Percentiles rank a stretch among this genome's conserved stretches.
Conservation (phyloP, 805 yeast genomes). For the Lipomyces lipofer region DNA sequence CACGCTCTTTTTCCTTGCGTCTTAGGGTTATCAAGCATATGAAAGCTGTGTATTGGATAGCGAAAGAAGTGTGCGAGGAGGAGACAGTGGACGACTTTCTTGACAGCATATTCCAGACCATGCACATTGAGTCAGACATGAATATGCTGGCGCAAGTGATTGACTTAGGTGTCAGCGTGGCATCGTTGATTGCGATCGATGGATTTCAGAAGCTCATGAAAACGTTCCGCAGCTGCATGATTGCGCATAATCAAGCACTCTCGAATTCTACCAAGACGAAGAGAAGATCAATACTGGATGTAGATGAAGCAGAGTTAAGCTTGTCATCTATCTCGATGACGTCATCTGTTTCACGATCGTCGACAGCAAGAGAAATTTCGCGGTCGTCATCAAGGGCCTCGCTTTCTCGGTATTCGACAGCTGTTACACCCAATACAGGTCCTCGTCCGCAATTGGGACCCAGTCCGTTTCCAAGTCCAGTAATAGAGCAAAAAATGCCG, state of each 20-base stretch:
- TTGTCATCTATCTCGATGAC: not conserved
- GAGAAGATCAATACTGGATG: not conserved
- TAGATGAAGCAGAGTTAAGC: not conserved
- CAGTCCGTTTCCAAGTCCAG: no score
- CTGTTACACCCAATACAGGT: not conserved
- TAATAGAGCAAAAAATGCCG: no score
- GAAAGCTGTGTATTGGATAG: conserved; percentile 43
- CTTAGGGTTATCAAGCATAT: conserved; percentile 37
- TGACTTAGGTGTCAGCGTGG: conserved; percentile 35
- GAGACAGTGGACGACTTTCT: conserved; percentile 41
- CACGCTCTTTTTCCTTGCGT: conserved; percentile 33
- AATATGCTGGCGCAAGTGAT: conserved; percentile 39
- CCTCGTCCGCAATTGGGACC: no score
- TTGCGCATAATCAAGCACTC: conserved; percentile 32
- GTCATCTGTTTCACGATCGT: not conserved
- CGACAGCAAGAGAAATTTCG: not conserved
- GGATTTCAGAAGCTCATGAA: conserved; percentile 13
- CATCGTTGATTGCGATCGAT: conserved; percentile 15
- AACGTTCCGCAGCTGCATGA: conserved; percentile 33
- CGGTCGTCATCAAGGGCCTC: not conserved
- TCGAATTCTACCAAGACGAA: not conserved
- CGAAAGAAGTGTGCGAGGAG: conserved; percentile 39
- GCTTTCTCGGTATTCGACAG: not conserved
- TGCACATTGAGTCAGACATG: conserved; percentile 37
- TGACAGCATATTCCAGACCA: conserved; percentile 39